Conservation (phyloP, 78 protist genomes). For the Polysphondylium violaceum region DNA sequence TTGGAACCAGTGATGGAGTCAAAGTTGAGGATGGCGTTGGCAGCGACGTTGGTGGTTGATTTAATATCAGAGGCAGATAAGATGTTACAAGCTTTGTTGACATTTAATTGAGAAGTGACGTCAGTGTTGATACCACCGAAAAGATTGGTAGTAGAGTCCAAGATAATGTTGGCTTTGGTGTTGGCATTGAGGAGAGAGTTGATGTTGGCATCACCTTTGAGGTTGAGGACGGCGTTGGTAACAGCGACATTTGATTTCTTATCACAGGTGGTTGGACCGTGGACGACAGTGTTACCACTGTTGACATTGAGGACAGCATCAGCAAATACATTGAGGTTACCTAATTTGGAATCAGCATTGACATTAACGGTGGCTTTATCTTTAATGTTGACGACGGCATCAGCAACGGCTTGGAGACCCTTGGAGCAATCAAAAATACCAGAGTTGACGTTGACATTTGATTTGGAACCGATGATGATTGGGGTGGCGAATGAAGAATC, state of each 20-base stretch:
- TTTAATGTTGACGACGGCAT: background rate
- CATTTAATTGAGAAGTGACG: background rate
- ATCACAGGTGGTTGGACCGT: slow-evolving; percentile 12
- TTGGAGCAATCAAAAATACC: slow-evolving; percentile 2
- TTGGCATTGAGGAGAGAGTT: background rate
- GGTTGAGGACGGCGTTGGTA: slow-evolving; percentile 37
- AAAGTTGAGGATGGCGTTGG: background rate
- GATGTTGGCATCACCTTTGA: background rate
- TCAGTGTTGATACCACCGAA: slow-evolving; percentile 30
- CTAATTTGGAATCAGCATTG: slow-evolving; percentile 16
- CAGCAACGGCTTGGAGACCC: slow-evolving; percentile 17
- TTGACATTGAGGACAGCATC: slow-evolving; percentile 21
- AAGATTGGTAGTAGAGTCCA: slow-evolving; percentile 9
- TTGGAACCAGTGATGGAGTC: slow-evolving; percentile 7
- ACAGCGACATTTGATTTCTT: slow-evolving; percentile 5
- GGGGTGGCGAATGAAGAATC: background rate
- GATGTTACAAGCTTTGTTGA: background rate
- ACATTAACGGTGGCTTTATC: background rate
- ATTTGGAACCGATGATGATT: slow-evolving; percentile 38
- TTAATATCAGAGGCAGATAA: slow-evolving; percentile 14
- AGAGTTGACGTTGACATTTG: slow-evolving; percentile 3
- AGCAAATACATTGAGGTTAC: slow-evolving; percentile 5
- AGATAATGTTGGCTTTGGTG: background rate
- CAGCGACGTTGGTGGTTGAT: slow-evolving; percentile 4
- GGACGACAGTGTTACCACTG: slow-evolving; percentile 30